Evolutionary conservation across 2,329 filamentous ascomycete genomes (phyloP).

Genomic region (Colletotrichum graminicola): DNA sequence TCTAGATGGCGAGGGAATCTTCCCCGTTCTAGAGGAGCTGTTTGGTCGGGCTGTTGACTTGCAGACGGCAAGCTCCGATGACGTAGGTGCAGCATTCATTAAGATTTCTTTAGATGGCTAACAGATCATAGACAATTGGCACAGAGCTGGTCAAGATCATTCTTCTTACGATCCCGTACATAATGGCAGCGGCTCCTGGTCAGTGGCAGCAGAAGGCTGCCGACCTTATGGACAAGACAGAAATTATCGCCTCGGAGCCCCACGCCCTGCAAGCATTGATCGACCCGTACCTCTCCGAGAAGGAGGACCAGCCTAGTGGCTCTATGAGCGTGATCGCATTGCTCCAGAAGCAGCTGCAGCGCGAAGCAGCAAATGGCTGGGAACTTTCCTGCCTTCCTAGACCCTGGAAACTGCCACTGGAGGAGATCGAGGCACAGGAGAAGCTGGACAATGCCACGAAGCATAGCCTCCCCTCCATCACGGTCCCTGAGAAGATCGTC

Average conservation of each 20-base stretch:
- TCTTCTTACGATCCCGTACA: conserved; percentile 91
- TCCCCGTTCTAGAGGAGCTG: conserved; percentile 87
- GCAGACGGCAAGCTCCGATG: conserved; percentile 92
- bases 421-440: conserved; percentile 70
- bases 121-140: conserved; percentile 66
- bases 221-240: conserved; percentile 90
- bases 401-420: conserved; percentile 73
- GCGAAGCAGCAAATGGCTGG: conserved; percentile 82
- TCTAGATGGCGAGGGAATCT: conserved; percentile 86
- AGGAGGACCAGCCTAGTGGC: conserved; percentile 72
- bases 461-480: conserved; percentile 82
- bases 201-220: conserved; percentile 80
- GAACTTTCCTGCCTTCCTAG: conserved; percentile 76
- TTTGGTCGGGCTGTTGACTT: conserved; percentile 92
- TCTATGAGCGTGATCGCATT: conserved; percentile 80
- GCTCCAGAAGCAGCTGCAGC: conserved; percentile 87
- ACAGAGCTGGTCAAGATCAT: conserved; percentile 98
- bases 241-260: conserved; percentile 90
- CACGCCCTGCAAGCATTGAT: conserved; percentile 88
- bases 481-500: conserved; percentile 80
- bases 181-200: conserved; percentile 79
- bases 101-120: background rate
- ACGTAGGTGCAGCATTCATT: conserved; percentile 69
- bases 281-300: conserved; percentile 81
- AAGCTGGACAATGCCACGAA: conserved; percentile 73